A percentile compares a stretch with the other conserved stretches of the same genome.
These are phyloP conservation scores for Sordariomycetes sp. DNA, from an alignment of 2,329 filamentous ascomycete species.

Conservation along the genomic window DNA sequence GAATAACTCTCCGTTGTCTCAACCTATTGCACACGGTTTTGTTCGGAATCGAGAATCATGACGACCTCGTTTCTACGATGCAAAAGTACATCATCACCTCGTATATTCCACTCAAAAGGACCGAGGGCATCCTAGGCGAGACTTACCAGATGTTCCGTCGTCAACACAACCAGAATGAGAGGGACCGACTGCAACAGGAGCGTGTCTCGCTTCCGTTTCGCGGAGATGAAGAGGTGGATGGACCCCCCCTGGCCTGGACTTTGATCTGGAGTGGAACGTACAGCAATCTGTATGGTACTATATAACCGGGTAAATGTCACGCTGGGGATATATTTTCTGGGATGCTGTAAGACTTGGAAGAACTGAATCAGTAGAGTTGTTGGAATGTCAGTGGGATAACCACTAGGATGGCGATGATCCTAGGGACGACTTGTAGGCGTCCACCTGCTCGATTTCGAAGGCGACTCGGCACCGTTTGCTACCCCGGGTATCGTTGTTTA, in stretches of 20 bases:
- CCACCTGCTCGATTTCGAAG: no score
- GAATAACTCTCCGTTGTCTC: no score
- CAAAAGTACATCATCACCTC: no score
- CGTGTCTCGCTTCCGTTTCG: neutral
- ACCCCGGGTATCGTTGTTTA: no score
- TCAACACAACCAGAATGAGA: neutral
- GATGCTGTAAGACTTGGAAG: neutral
- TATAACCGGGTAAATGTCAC: neutral
- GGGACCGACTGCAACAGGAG: neutral
- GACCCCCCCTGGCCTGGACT: neutral
- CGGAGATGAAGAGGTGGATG: neutral
- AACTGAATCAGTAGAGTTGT: neutral
- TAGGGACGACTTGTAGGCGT: neutral
- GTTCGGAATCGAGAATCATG: no score
- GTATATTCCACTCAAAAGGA: no score
- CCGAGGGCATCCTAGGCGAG: no score
- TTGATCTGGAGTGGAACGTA: neutral
- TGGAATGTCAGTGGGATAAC: neutral
- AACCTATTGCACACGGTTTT: no score
- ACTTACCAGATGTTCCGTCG: no score
- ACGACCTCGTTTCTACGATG: no score
- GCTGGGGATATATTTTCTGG: neutral
- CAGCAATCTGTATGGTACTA: neutral
- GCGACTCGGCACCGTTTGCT: no score
- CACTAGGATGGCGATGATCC: neutral